These are phyloP conservation scores for Nitzschia sp. DNA, from an alignment of 108 stramenopile species.

Conservation along the genomic window DNA sequence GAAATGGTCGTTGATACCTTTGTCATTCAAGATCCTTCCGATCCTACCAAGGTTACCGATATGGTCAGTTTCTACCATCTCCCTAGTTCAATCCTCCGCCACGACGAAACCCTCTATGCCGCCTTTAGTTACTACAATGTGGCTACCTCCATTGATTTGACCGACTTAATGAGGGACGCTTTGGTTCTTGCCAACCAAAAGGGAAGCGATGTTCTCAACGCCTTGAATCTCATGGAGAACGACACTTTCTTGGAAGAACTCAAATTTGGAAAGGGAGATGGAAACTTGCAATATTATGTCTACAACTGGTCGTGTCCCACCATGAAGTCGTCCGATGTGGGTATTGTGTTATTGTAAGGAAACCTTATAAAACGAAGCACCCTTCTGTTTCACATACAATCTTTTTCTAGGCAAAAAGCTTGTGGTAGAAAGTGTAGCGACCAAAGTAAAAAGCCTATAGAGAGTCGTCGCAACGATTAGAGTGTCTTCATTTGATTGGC, in stretches of 20 bases:
- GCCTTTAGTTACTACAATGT: slow-evolving; percentile 99
- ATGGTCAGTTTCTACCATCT: slow-evolving; percentile 94
- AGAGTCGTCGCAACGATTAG: background rate
- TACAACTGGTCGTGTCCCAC: slow-evolving; percentile 96
- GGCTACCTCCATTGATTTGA: slow-evolving; percentile 78
- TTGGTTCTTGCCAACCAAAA: slow-evolving; percentile 82
- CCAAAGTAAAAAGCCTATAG: too few species aligned
- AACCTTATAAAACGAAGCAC: background rate
- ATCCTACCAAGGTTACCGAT: slow-evolving; percentile 73
- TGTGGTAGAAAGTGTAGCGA: too few species aligned
- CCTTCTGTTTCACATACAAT: too few species aligned
- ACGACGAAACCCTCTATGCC: slow-evolving; percentile 84
- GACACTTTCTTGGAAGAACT: slow-evolving; percentile 81
- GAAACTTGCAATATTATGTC: slow-evolving; percentile 97
- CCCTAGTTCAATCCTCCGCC: slow-evolving; percentile 83
- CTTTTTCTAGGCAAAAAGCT: too few species aligned
- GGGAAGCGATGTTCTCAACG: slow-evolving; percentile 97
- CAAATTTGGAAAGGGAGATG: slow-evolving; percentile 98
- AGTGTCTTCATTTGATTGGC: slow-evolving; percentile 12
- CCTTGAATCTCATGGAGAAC: slow-evolving; percentile 98
- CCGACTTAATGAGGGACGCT: slow-evolving; percentile 91
- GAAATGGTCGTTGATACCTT: slow-evolving; percentile 88
- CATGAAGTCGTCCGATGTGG: slow-evolving; percentile 86
- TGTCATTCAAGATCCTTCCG: slow-evolving; percentile 76
- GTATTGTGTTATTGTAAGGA: slow-evolving; percentile 91